Base-by-base conservation (phyloP, 305 asterid genomes). In the Solanum hybrid region DNA sequence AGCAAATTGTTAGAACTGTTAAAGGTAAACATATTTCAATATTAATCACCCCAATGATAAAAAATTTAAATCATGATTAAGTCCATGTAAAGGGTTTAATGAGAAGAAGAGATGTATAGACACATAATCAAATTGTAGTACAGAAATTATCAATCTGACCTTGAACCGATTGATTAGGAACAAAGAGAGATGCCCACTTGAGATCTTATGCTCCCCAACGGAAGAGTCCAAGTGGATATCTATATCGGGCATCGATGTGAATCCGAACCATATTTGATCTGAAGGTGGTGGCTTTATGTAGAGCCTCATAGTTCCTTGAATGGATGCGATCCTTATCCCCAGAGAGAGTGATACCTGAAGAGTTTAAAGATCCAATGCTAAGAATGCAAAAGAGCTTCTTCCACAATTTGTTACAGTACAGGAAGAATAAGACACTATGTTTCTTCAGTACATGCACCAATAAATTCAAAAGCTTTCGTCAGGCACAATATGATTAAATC, bases 251-350 rank as follows among this genome's bases (percentile, higher is more conserved):
- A 97, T 96, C 18, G 97, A 93, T 80, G 96, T 93, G 94, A 97
- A 97, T 69, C 96, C 98, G 89, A 94, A 92, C 99, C 99, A 97
- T 90, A 97, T 89, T 92, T 94, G 98, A 94, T 96, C 99, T 69
- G 99, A 97, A 92, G 99, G 99, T 80, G 99, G 99, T 40, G 99
- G 94, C 95, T 96, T 97, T 92, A 97, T 91, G 93, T 91, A 93
- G 79, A 97, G 89, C 74, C 96, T 92, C 91, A 96, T 79, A 69
- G 99, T 97, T 93, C 99, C 99, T 93, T 92, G 93, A 90, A 97
- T 92, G 89, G 98, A 94, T 91, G 99, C 94, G 88, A 97, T 90
- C 93, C 92, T 95, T 88, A 97, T 93, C 90, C 97, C 95, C 94
- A 97, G 84, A 8, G 98, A 91, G 91, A 97, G 92, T 89, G 99